phyloP scores from a whole-genome alignment of 176 grass and related monocot species.

The Elymus sibiricus region DNA sequence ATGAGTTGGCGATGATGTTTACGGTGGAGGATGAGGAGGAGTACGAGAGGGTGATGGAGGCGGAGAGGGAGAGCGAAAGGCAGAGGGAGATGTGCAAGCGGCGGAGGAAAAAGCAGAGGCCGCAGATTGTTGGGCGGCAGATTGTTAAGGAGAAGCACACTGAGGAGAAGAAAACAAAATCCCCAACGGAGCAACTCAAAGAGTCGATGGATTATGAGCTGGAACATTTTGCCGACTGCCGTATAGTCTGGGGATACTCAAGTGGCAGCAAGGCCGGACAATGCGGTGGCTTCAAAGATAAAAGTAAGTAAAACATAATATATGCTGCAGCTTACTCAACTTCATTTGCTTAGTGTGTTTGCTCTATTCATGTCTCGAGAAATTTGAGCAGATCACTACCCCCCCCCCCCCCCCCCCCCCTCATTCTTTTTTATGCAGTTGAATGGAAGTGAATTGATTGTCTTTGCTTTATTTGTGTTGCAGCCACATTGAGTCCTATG shows the following conservation, averaged over 20 bases:
- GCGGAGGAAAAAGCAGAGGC: no score
- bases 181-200: neutral
- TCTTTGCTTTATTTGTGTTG: neutral
- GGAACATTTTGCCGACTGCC: accelerated
- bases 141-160: no score
- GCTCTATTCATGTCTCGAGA: no score
- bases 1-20: neutral
- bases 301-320: neutral
- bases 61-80: neutral
- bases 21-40: neutral
- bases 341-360: no score
- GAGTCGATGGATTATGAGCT: neutral
- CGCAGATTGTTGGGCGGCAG: no score
- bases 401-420: no score
- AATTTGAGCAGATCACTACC: no score
- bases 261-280: neutral
- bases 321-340: no score
- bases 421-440: no score
- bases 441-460: no score
- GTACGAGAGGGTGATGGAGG: neutral
- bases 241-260: neutral
- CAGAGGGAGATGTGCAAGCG: neutral
- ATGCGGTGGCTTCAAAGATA: neutral
- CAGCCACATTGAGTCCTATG: neutral
- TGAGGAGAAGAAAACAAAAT: neutral